Evolutionary conservation across 2,329 filamentous ascomycete species (phyloP).

Genomic region (Trichoderma semiorbis): DNA sequence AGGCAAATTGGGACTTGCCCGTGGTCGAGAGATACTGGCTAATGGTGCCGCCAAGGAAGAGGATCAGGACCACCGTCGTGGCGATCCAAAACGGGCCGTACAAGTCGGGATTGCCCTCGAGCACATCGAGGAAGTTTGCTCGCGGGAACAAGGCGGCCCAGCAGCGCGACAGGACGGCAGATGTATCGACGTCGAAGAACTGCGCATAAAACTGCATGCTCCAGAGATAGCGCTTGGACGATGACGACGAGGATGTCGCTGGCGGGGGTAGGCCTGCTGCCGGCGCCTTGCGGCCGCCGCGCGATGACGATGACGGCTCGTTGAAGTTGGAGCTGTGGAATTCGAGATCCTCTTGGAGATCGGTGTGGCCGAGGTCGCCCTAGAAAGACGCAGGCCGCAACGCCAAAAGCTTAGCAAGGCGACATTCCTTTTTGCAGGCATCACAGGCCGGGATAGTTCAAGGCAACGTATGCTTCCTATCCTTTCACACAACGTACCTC

Average conservation of each 20-base stretch:
- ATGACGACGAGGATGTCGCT: slow-evolving; percentile 47
- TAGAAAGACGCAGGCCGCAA: slow-evolving; percentile 38
- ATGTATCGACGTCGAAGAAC: slow-evolving; percentile 98
- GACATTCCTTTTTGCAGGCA: neutral
- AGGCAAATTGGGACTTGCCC: slow-evolving; percentile 72
- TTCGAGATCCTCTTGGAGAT: slow-evolving; percentile 97
- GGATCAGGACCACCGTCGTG: slow-evolving; percentile 90
- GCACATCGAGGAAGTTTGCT: slow-evolving; percentile 91
- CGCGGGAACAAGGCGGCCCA: slow-evolving; percentile 85
- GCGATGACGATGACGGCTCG: slow-evolving; percentile 38
- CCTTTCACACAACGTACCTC: slow-evolving; percentile 57
- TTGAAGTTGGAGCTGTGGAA: slow-evolving; percentile 93
- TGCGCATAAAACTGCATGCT: slow-evolving; percentile 89
- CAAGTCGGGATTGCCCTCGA: slow-evolving; percentile 93
- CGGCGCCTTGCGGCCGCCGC: slow-evolving; percentile 47
- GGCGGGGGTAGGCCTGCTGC: slow-evolving; percentile 55
- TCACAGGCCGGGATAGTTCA: neutral
- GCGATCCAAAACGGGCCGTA: slow-evolving; percentile 99
- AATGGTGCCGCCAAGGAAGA: slow-evolving; percentile 94
- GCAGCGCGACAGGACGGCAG: slow-evolving; percentile 81
- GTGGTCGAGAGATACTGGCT: slow-evolving; percentile 77
- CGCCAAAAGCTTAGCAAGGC: slow-evolving; percentile 13
- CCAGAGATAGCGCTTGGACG: slow-evolving; percentile 89
- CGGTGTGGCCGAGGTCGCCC: slow-evolving; percentile 96
- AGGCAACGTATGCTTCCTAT: neutral